Evolutionary conservation across 83 land plant genomes (phyloP).

Genomic region (Isoetes engelmannii): DNA sequence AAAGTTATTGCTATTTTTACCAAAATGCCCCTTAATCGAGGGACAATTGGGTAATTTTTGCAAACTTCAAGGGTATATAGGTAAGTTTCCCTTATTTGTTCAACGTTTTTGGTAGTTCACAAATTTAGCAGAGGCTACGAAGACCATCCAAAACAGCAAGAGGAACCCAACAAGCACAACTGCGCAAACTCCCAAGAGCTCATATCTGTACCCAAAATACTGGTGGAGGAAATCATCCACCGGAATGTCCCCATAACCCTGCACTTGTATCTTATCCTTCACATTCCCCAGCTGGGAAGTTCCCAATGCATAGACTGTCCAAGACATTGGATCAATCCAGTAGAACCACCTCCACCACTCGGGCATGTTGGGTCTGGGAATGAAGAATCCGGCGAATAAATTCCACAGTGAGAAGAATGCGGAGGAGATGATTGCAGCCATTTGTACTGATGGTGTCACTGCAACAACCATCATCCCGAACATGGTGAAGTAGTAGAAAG

Average conservation of each 20-base stretch:
- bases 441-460: slow-evolving; percentile 24
- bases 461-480: slow-evolving; percentile 37
- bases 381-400: slow-evolving; percentile 33
- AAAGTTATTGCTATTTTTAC: no score
- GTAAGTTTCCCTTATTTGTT: no score
- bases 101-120: slow-evolving; percentile 37
- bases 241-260: slow-evolving; percentile 8
- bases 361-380: slow-evolving; percentile 26
- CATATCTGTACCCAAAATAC: slow-evolving; percentile 25
- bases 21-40: no score
- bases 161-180: slow-evolving; percentile 18
- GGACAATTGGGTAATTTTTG: no score
- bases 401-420: slow-evolving; percentile 36
- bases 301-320: slow-evolving; percentile 40
- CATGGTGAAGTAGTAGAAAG: slow-evolving; percentile 31
- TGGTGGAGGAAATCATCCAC: slow-evolving; percentile 20
- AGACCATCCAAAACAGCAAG: slow-evolving; percentile 13
- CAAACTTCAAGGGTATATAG: no score
- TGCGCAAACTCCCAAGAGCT: slow-evolving; percentile 20
- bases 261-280: slow-evolving; percentile 5
- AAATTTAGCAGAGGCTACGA: slow-evolving; percentile 28
- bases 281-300: slow-evolving; percentile 36
- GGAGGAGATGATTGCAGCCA: slow-evolving; percentile 33
- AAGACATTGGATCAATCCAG: slow-evolving; percentile 24
- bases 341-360: slow-evolving; percentile 35